A percentile compares a stretch with the other conserved stretches of the same genome.
These are phyloP conservation scores for Eucalyptus virginea DNA, from an alignment of 345 rosid species.

Conservation along the genomic window DNA sequence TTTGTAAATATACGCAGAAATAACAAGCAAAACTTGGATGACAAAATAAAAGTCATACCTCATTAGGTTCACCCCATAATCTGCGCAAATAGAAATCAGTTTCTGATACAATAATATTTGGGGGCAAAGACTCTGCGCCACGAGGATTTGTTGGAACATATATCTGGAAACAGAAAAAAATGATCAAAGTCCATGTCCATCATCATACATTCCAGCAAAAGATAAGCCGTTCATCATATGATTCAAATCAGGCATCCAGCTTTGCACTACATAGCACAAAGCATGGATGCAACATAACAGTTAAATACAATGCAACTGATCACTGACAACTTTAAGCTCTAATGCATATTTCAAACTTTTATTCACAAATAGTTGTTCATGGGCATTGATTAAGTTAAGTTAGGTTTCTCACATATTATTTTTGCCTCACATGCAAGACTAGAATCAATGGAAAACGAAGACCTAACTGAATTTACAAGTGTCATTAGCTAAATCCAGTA, in stretches of 20 bases:
- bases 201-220: not conserved
- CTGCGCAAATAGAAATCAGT: constrained; percentile 77
- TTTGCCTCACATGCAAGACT: not conserved
- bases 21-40: not conserved
- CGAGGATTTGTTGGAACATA: constrained; percentile 79
- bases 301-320: not conserved
- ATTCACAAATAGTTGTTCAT: not conserved
- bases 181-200: not conserved
- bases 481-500: not conserved
- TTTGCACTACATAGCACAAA: not conserved
- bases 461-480: not conserved
- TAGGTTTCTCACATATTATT: not conserved
- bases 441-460: not conserved
- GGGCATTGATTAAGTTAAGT: not conserved
- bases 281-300: not conserved
- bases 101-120: constrained; percentile 73
- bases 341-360: not conserved
- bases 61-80: constrained; percentile 94
- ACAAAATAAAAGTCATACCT: constrained; percentile 31
- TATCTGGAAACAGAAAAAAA: constrained; percentile 34
- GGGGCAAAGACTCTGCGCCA: constrained; percentile 90
- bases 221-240: not conserved
- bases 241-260: not conserved
- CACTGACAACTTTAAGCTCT: not conserved
- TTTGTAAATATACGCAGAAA: not conserved